Evolutionary conservation across 2,329 filamentous ascomycete genomes (phyloP), one percentile per base, ranked within the genome.

Genomic region (Fusarium agapanthi): DNA sequence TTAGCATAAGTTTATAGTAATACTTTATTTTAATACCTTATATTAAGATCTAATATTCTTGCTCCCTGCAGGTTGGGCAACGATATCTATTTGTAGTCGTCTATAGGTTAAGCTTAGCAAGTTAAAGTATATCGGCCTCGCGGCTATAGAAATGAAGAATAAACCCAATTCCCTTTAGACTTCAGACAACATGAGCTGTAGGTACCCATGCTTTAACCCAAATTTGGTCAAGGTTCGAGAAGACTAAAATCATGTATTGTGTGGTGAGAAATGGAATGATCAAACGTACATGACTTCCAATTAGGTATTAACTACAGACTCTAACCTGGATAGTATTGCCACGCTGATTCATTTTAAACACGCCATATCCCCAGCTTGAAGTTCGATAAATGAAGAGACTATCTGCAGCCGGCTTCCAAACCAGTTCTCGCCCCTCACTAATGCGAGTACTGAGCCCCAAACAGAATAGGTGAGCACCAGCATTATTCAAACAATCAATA

Each of bases 261-360:
- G n/a, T 43, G 15, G 9, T 5, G 11, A 43, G 15, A 24, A 43
- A 13, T 18, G 16, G 16, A 26, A 44, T 4, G 5, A 26, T 13
- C 5, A 18, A 26, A 13, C 16, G 4, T 9, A 12, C 7, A 24
- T 20, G n/a, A 26, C 1, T 26, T 26, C 7, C 0, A 13, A 44
- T 26, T 18, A 9, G 1, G 0, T 24, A 26, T 44, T 4, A 0
- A 6, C 41, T 26, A 26, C 24, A 13, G 7, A 44, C 7, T 26
- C 3, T 44, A 26, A 44, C 24, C 16, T 13, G 9, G 0, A 13
- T 24, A 13, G 0, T 16, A 0, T 44, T 44, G 41, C 7, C 12
- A 6, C 0, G 41, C n/a, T 1, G 3, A 24, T 24, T 11, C 0
- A 18, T 16, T 16, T 18, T 0, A 18, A 15, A 0, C 8, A 41